Evolutionary conservation across 306 rosid species (phyloP).

Genomic region (Sophora flavescens): DNA sequence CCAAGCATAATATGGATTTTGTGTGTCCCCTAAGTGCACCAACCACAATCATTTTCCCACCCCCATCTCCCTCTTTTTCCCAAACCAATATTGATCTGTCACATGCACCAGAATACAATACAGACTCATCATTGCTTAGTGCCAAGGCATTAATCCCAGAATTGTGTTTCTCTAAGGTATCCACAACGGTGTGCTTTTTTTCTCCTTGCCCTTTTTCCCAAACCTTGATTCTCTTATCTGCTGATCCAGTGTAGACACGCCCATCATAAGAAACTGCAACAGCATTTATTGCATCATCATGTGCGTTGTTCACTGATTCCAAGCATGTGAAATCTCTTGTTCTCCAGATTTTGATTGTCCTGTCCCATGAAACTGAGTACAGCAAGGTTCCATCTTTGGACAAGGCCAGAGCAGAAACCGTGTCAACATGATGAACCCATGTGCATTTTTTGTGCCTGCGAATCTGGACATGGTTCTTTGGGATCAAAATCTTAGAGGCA

Average conservation of each 20-base stretch:
- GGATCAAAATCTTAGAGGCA: constrained; percentile 63
- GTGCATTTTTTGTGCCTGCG: constrained; percentile 88
- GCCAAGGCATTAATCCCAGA: constrained; percentile 89
- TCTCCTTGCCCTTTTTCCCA: constrained; percentile 63
- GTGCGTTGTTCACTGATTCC: constrained; percentile 79
- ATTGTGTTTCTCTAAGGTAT: constrained; percentile 71
- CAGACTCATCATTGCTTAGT: constrained; percentile 61
- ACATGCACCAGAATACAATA: constrained; percentile 83
- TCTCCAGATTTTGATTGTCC: constrained; percentile 84
- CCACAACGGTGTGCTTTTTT: constrained; percentile 57
- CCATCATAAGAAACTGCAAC: constrained; percentile 69
- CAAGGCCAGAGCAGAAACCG: constrained; percentile 79
- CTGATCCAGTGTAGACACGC: constrained; percentile 76
- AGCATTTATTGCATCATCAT: constrained; percentile 88
- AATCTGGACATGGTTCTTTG: constrained; percentile 75
- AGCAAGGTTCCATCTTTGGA: constrained; percentile 72
- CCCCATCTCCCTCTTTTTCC: constrained; percentile 53
- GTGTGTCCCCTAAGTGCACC: constrained; percentile 85
- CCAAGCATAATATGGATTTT: constrained; percentile 74
- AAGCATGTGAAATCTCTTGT: constrained; percentile 75
- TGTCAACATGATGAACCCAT: constrained; percentile 93
- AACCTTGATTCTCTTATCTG: constrained; percentile 82
- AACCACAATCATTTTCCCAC: constrained; percentile 58
- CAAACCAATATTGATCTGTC: constrained; percentile 85
- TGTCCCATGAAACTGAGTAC: constrained; percentile 94